These are phyloP conservation scores for Trametes cingulata DNA, from an alignment of 768 basidiomycete species.

Conservation along the genomic window DNA sequence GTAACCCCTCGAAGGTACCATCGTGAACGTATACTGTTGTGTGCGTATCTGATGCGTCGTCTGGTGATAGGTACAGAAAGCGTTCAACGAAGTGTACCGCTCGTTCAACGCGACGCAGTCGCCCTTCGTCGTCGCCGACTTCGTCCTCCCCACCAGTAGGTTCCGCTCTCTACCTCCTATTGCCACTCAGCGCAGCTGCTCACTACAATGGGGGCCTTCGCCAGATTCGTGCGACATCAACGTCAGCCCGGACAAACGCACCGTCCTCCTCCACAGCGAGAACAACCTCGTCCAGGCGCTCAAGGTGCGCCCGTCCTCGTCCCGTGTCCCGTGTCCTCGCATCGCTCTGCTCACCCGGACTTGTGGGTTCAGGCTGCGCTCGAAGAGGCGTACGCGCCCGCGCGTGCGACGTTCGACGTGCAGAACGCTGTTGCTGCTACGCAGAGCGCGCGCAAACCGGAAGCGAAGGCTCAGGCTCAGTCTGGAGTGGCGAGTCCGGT, in stretches of 20 bases:
- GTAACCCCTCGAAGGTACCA: conserved; percentile 69
- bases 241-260: conserved; percentile 96
- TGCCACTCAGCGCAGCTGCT: neutral
- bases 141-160: conserved; percentile 78
- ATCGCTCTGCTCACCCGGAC: neutral
- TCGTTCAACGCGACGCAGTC: conserved; percentile 74
- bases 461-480: neutral
- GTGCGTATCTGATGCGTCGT: neutral
- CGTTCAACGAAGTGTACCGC: conserved; percentile 90
- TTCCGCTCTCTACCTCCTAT: no score
- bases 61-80: conserved; percentile 73
- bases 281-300: conserved; percentile 73
- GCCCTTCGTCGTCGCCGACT: conserved; percentile 83
- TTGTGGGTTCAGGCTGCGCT: conserved; percentile 56
- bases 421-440: neutral
- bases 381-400: conserved; percentile 65
- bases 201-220: neutral
- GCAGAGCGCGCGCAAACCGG: neutral
- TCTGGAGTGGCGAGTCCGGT: no score
- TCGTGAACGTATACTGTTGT: neutral
- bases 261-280: conserved; percentile 89
- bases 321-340: no score
- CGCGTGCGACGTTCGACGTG: conserved; percentile 74
- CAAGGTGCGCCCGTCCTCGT: conserved; percentile 49
- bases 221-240: conserved; percentile 88